Evolutionary conservation across 2,329 filamentous ascomycete species (phyloP).

Genomic region (Sporothrix brunneoviolacea): DNA sequence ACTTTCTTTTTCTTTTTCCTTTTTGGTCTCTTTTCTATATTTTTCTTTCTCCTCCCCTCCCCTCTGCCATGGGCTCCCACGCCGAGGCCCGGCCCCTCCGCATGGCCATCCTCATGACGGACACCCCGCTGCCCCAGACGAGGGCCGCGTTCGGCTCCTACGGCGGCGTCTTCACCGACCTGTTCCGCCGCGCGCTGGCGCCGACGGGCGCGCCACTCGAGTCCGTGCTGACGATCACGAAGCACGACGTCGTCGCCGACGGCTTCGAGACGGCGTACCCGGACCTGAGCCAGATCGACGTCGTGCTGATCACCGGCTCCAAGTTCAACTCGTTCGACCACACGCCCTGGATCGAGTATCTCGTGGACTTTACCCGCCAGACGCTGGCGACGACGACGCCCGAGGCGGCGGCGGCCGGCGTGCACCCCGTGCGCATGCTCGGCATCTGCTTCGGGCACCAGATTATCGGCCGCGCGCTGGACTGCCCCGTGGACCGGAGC

Average conservation of each 20-base stretch:
- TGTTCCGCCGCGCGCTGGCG: conserved; percentile 49
- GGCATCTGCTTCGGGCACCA: conserved; percentile 87
- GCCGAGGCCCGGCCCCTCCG: conserved; percentile 39
- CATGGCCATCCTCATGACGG: conserved; percentile 83
- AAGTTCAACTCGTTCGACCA: conserved; percentile 68
- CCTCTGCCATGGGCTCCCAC: conserved; percentile 22
- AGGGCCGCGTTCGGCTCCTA: conserved; percentile 64
- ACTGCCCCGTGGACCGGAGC: conserved; percentile 58
- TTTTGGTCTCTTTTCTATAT: neutral
- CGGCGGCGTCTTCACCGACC: conserved; percentile 58
- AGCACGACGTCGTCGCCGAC: conserved; percentile 64
- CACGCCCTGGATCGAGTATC: conserved; percentile 66
- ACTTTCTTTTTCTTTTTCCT: neutral
- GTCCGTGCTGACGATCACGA: conserved; percentile 50
- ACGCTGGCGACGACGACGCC: conserved; percentile 30
- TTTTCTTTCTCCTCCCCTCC: neutral
- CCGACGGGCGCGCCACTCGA: conserved; percentile 34
- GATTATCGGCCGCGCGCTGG: conserved; percentile 69
- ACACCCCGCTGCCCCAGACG: conserved; percentile 63
- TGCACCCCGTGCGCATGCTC: conserved; percentile 61
- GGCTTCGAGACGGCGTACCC: conserved; percentile 56
- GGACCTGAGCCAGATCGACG: conserved; percentile 66
- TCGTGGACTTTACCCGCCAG: conserved; percentile 61
- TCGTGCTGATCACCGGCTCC: conserved; percentile 71
- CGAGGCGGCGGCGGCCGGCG: conserved; percentile 30